Evolutionary conservation across 345 rosid genomes (phyloP).

Genomic region (Populus simonii): DNA sequence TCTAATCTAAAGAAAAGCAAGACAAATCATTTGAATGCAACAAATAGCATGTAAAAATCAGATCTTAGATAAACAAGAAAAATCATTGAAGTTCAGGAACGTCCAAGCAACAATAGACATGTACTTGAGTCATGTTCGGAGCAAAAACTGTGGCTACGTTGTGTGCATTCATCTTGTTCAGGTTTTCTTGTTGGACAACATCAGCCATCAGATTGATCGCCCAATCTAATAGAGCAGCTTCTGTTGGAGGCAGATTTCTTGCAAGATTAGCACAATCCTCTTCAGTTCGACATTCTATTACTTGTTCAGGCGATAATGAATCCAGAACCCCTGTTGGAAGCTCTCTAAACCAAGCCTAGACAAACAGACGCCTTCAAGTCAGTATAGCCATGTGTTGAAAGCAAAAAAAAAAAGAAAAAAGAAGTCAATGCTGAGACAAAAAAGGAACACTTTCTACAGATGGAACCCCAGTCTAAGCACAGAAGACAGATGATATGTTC

Average conservation of each 20-base stretch:
- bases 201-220: slow-evolving; percentile 28
- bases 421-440: not conserved
- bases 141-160: slow-evolving; percentile 31
- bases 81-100: not conserved
- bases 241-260: slow-evolving; percentile 22
- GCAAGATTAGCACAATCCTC: slow-evolving; percentile 19
- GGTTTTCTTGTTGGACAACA: slow-evolving; percentile 23
- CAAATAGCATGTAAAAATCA: not conserved
- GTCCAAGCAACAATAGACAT: not conserved
- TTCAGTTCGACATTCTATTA: slow-evolving; percentile 23
- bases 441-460: not conserved
- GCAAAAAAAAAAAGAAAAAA: not conserved
- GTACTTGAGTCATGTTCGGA: slow-evolving; percentile 25
- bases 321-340: slow-evolving; percentile 27
- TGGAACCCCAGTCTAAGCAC: not conserved
- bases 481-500: not conserved
- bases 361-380: not conserved
- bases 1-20: not conserved
- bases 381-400: not conserved
- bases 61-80: not conserved
- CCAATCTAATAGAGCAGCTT: slow-evolving; percentile 27
- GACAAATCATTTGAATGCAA: not conserved
- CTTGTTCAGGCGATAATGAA: slow-evolving; percentile 24
- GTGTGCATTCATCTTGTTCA: slow-evolving; percentile 29
- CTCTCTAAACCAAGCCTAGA: slow-evolving; percentile 33